phyloP scores from a whole-genome alignment of 208 protist genomes.

The Acanthamoeba polyphaga region DNA sequence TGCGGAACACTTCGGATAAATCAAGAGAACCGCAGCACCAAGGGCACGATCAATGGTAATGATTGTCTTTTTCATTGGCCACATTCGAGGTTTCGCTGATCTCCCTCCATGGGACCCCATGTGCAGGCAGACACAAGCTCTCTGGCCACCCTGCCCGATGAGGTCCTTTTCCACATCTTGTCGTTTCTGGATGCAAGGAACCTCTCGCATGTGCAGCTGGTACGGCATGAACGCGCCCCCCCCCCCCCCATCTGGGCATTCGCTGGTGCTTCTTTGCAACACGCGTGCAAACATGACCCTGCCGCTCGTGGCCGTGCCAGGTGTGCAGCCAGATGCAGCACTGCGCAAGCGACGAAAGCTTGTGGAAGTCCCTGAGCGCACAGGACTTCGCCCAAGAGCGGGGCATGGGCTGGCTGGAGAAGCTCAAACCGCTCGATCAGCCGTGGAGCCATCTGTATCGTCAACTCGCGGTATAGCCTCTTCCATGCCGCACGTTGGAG shows the following conservation, averaged over 20 bases:
- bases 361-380: not conserved
- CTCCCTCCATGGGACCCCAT: too few relatives aligned
- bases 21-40: too few relatives aligned
- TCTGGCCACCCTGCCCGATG: not conserved
- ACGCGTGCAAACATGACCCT: not conserved
- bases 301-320: not conserved
- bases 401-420: not conserved
- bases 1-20: too few relatives aligned
- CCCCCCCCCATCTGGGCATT: too few relatives aligned
- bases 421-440: not conserved
- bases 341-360: not conserved
- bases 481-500: not conserved
- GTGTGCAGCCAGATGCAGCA: not conserved
- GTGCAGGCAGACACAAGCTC: too few relatives aligned
- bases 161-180: not conserved
- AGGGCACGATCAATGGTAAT: too few relatives aligned
- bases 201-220: not conserved
- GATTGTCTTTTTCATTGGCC: too few relatives aligned
- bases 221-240: not conserved
- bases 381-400: not conserved
- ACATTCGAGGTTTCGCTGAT: too few relatives aligned
- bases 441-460: not conserved
- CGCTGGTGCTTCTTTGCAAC: not conserved
- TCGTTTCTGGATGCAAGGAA: not conserved
- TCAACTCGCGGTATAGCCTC: not conserved